Conservation (phyloP, 495 filamentous ascomycete genomes). For the Xylaria acuta region DNA sequence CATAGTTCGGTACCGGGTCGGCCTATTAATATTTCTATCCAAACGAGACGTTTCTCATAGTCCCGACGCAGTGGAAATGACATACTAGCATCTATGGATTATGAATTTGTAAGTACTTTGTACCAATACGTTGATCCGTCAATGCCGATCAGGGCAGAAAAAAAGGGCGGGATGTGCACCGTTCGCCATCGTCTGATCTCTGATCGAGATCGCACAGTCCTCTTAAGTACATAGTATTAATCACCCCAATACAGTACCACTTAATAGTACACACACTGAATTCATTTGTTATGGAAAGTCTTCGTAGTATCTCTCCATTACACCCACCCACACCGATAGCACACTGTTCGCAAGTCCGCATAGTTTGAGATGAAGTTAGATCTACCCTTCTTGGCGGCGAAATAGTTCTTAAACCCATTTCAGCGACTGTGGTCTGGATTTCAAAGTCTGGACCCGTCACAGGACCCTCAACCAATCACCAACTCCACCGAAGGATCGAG, state of each 20-base stretch:
- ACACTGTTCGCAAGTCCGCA: neutral
- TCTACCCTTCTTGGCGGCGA: neutral
- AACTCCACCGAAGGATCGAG: conserved; percentile 15
- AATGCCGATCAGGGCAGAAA: neutral
- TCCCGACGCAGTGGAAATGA: conserved; percentile 2
- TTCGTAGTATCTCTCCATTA: neutral
- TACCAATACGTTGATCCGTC: neutral
- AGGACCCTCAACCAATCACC: neutral
- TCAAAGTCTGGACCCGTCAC: neutral
- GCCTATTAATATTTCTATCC: conserved; percentile 1
- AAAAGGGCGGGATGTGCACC: neutral
- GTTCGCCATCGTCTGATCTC: neutral
- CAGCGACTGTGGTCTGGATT: conserved; percentile 7
- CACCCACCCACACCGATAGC: neutral
- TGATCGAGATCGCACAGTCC: conserved; percentile 11
- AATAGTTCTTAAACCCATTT: neutral
- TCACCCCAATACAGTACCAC: neutral
- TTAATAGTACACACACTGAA: neutral
- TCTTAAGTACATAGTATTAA: too few relatives aligned
- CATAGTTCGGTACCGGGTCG: neutral
- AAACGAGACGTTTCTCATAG: neutral
- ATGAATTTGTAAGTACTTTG: neutral
- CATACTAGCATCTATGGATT: too few relatives aligned
- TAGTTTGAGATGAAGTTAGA: neutral
- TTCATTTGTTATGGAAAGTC: neutral